Evolutionary conservation across 1,139 yeast genomes (phyloP).

Genomic region (Yarrowia galli): DNA sequence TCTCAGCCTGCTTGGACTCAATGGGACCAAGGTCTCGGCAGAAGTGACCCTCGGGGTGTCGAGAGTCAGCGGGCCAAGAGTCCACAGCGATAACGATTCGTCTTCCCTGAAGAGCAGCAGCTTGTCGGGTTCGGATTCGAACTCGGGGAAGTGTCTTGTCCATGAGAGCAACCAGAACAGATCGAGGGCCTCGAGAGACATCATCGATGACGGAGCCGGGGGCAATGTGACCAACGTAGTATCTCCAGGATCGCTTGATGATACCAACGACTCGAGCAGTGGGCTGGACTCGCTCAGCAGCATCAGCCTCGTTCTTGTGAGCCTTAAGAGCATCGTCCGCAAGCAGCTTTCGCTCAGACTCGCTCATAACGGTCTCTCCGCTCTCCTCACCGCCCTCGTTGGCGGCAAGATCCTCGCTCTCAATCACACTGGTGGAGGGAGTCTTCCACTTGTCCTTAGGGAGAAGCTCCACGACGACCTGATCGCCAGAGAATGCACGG

Average conservation of each 20-base stretch:
- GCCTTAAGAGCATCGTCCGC: constrained; percentile 77
- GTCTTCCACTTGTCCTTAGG: constrained; percentile 90
- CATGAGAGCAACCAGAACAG: constrained; percentile 86
- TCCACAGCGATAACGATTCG: constrained; percentile 93
- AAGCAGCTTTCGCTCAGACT: constrained; percentile 74
- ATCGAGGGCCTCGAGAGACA: constrained; percentile 61
- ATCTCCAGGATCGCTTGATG: constrained; percentile 91
- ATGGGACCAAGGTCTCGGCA: constrained; percentile 87
- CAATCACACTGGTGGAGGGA: constrained; percentile 80
- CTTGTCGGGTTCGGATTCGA: constrained; percentile 85
- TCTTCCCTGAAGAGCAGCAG: constrained; percentile 79
- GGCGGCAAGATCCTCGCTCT: constrained; percentile 70
- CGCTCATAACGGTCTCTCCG: constrained; percentile 61
- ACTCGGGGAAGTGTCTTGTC: constrained; percentile 88
- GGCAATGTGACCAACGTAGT: constrained; percentile 93
- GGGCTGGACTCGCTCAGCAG: constrained; percentile 68
- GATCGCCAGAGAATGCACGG: constrained; percentile 91
- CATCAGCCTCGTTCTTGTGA: constrained; percentile 56
- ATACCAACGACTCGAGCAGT: constrained; percentile 93
- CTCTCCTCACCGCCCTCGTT: constrained; percentile 55
- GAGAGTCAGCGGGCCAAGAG: constrained; percentile 85
- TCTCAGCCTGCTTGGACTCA: constrained; percentile 94
- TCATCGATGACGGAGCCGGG: constrained; percentile 70
- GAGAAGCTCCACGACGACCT: constrained; percentile 86
- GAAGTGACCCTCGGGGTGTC: constrained; percentile 94